A percentile compares a stretch with the other conserved stretches of the same genome.
These are phyloP conservation scores for Forsythia viridissima DNA, from an alignment of 257 asterid species.

Conservation along the genomic window DNA sequence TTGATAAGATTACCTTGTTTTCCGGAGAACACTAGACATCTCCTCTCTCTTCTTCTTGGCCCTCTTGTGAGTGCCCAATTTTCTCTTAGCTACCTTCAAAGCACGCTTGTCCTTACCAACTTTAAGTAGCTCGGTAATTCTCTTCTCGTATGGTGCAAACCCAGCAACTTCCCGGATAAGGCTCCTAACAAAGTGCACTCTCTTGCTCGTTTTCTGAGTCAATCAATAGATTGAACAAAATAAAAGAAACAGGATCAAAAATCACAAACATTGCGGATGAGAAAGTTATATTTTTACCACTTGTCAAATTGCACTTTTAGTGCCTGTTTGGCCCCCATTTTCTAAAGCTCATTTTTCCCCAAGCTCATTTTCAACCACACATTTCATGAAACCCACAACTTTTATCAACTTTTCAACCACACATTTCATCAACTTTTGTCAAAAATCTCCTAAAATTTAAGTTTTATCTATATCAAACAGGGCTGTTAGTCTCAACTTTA, in stretches of 20 bases:
- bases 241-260: background rate
- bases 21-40: constrained; percentile 47
- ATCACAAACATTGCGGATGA: background rate
- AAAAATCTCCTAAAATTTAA: no score
- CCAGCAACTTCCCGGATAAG: constrained; percentile 55
- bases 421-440: no score
- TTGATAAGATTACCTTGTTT: constrained; percentile 39
- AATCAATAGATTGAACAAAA: background rate
- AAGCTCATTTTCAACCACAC: no score
- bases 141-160: constrained; percentile 48
- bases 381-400: no score
- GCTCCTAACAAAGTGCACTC: constrained; percentile 39
- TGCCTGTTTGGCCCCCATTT: no score
- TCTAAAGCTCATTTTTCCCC: no score
- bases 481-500: no score
- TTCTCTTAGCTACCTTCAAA: constrained; percentile 49
- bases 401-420: no score
- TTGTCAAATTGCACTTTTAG: background rate
- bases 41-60: constrained; percentile 57
- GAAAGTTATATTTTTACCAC: background rate
- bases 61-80: constrained; percentile 54
- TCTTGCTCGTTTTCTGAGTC: constrained; percentile 43
- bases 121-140: constrained; percentile 47
- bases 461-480: no score
- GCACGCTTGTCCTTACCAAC: constrained; percentile 54